Evolutionary conservation across 2,329 filamentous ascomycete species (phyloP).

Genomic region (Mycocentrospora acerina): DNA sequence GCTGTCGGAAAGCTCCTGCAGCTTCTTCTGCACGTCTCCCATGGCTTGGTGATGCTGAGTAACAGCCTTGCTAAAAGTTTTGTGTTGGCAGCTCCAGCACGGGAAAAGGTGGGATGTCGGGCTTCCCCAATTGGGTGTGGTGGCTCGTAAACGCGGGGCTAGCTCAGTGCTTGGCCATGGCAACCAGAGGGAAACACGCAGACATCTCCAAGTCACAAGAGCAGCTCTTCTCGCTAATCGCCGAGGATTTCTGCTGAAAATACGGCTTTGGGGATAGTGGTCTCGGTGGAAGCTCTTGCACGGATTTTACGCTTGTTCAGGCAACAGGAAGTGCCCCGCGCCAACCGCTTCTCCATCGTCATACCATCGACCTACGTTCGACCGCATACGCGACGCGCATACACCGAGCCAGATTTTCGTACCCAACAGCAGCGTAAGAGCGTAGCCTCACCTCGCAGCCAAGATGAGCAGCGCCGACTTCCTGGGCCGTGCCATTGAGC

Average conservation of each 20-base stretch:
- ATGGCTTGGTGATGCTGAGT: conserved; percentile 31
- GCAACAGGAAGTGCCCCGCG: conserved; percentile 7
- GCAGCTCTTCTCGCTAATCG: background rate
- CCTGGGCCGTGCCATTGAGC: conserved; percentile 91
- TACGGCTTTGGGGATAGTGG: too few species aligned
- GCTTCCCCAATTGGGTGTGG: conserved; percentile 26
- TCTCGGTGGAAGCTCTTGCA: too few species aligned
- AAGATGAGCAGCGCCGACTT: conserved; percentile 95
- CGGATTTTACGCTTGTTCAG: too few species aligned
- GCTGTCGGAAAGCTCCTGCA: conserved; percentile 83
- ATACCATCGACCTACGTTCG: conserved; percentile 6
- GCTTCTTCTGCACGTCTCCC: conserved; percentile 67
- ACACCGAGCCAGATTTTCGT: conserved; percentile 1
- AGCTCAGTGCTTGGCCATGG: conserved; percentile 10
- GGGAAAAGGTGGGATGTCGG: conserved; percentile 25
- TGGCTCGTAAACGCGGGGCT: conserved; percentile 12
- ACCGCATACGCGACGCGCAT: conserved; percentile 11
- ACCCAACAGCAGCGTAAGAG: conserved; percentile 3
- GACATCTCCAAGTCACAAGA: conserved; percentile 1
- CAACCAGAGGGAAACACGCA: conserved; percentile 2
- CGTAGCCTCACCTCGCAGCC: conserved; percentile 30
- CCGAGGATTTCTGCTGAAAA: background rate
- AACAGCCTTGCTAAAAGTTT: conserved; percentile 21
- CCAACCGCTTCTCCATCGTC: conserved; percentile 13
- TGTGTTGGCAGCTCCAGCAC: conserved; percentile 13